These are phyloP conservation scores for Backusella tarrabulga DNA, from an alignment of 192 early-diverging fungal species.

Conservation along the genomic window DNA sequence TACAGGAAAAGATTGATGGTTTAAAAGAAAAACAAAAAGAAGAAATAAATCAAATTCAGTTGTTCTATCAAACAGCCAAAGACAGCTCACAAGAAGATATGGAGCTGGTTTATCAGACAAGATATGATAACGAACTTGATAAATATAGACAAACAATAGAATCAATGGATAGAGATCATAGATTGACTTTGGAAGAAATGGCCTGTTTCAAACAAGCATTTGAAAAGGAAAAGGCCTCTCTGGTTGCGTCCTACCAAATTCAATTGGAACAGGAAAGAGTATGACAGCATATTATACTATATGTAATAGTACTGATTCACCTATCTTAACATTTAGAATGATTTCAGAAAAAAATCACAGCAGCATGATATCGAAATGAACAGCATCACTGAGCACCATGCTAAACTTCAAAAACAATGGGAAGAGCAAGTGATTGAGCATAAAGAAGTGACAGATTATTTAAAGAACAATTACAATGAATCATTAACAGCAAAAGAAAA, in stretches of 20 bases:
- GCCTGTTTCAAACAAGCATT: slow-evolving; percentile 4
- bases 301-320: neutral
- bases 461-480: neutral
- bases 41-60: neutral
- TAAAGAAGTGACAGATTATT: neutral
- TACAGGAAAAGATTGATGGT: slow-evolving; percentile 5
- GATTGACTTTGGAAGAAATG: neutral
- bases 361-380: neutral
- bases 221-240: slow-evolving; percentile 1
- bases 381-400: neutral
- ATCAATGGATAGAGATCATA: neutral
- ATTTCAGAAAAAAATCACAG: neutral
- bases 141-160: slow-evolving; percentile 3
- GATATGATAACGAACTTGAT: neutral
- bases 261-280: neutral
- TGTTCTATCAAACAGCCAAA: neutral
- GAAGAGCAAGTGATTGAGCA: neutral
- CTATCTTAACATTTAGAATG: neutral
- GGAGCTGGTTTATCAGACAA: neutral
- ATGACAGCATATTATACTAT: neutral
- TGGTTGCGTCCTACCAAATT: neutral
- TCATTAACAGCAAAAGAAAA: neutral
- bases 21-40: slow-evolving; percentile 6
- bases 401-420: neutral
- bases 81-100: neutral